Percentiles rank a stretch among this genome's conserved stretches.
phyloP scores from a whole-genome alignment of 257 asterid species.

The Prunella vulgaris region DNA sequence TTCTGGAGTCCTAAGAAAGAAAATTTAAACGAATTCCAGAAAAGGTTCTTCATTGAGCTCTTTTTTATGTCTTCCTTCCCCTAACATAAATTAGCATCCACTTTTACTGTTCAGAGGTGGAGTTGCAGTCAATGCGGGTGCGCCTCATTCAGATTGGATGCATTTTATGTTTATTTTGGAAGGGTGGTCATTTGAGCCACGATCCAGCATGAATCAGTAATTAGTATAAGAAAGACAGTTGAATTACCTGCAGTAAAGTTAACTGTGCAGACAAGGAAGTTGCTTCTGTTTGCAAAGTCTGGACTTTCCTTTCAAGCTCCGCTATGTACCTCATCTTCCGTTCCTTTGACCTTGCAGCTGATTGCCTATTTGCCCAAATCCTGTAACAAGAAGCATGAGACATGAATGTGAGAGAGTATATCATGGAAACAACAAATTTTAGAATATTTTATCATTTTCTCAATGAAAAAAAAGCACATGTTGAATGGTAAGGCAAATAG shows the following conservation, averaged over 20 bases:
- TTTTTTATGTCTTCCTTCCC: background rate
- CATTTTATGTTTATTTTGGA: conserved; percentile 1
- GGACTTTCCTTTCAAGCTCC: conserved; percentile 98
- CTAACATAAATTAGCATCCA: background rate
- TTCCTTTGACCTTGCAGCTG: conserved; percentile 98
- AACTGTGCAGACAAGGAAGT: conserved; percentile 93
- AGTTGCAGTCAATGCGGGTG: background rate
- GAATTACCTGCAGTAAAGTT: conserved; percentile 73
- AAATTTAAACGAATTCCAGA: background rate
- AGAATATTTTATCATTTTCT: conserved; percentile 4
- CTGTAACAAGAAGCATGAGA: conserved; percentile 31
- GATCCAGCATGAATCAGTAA: background rate
- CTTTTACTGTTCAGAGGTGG: background rate
- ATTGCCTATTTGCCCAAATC: conserved; percentile 99
- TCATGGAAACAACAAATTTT: background rate
- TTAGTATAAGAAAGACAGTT: background rate
- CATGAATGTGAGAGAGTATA: conserved; percentile 2
- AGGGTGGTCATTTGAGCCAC: background rate
- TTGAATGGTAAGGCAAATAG: background rate
- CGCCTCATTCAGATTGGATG: background rate
- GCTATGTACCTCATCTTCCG: conserved; percentile 96
- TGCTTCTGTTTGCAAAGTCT: conserved; percentile 91
- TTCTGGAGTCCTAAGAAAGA: background rate
- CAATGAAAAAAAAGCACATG: background rate
- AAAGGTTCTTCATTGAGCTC: background rate